Conservation (phyloP, 192 early-diverging fungal genomes). For the Helicostylum pulchrum region DNA sequence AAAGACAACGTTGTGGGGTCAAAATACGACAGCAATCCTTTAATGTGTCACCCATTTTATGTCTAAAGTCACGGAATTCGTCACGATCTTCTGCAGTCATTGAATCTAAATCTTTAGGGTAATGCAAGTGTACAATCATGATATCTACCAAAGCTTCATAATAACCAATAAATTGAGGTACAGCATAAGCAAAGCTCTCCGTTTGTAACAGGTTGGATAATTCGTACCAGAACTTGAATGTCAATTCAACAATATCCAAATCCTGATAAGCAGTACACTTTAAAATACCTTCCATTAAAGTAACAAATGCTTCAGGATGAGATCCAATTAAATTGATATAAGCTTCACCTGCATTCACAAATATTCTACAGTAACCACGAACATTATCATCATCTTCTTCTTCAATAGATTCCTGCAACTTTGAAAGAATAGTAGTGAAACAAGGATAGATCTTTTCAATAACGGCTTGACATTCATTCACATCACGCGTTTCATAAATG, state of each 20-base stretch:
- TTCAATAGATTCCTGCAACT: slow-evolving; percentile 42
- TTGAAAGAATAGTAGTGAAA: slow-evolving; percentile 46
- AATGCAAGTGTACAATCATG: slow-evolving; percentile 84
- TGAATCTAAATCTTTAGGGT: slow-evolving; percentile 64
- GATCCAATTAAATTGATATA: slow-evolving; percentile 72
- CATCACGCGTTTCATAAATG: slow-evolving; percentile 64
- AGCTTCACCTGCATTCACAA: slow-evolving; percentile 87
- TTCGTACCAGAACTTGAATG: slow-evolving; percentile 88
- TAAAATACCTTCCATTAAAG: slow-evolving; percentile 79
- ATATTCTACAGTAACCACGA: slow-evolving; percentile 82
- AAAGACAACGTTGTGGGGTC: slow-evolving; percentile 71
- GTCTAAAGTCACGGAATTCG: slow-evolving; percentile 94
- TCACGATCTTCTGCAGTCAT: slow-evolving; percentile 91
- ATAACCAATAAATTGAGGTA: slow-evolving; percentile 57
- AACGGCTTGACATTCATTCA: slow-evolving; percentile 48
- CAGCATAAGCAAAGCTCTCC: slow-evolving; percentile 46
- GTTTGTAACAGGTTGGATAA: slow-evolving; percentile 64
- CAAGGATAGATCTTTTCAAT: slow-evolving; percentile 63
- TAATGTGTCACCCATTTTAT: slow-evolving; percentile 94
- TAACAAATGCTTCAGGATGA: slow-evolving; percentile 63
- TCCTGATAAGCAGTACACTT: slow-evolving; percentile 77
- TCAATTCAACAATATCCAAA: slow-evolving; percentile 84
- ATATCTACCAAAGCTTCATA: slow-evolving; percentile 72
- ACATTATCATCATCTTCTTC: slow-evolving; percentile 78
- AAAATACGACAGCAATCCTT: slow-evolving; percentile 90